Evolutionary conservation across 1,284 basidiomycete species (phyloP), one percentile per base, ranked within the genome.

Genomic region (Leccinum griseonigrum): DNA sequence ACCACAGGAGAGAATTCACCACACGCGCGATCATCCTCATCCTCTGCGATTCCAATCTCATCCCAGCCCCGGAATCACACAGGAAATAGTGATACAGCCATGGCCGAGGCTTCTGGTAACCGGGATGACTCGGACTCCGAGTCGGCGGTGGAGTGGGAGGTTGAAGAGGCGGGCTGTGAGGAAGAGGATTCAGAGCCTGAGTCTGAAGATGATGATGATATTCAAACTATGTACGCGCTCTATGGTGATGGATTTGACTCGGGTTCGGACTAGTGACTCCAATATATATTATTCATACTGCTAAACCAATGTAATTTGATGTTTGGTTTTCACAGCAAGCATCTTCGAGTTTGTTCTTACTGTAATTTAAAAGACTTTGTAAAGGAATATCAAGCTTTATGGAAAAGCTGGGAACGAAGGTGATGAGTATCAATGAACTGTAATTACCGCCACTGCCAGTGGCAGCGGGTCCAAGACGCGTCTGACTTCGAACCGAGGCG

Each of bases 391-490:
- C 80, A 4, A 81, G 87, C 38, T 77, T 98, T 3, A 80, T 95
- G 68, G 78, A 81, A 34, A 79, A 79, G 54, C 75, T 96, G 8
- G 93, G 91, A 1, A 80, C 80, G 63, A 89, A 83, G 69, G 85
- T 83, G n/a, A 83, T 79, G 68, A 84, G 82, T 40, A 87, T 90
- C 62, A 98, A 98, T 84, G 22, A 26, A 26, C 22, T 26, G 22
- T 26, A 26, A 26, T 26, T 26, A 26, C 22, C 22, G 22, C 22
- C 22, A 26, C 22, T 26, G 22, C 22, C 22, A 26, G 22, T 26
- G 22, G 22, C 22, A 26, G 22, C 22, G 22, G 22, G 22, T 26
- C 22, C 22, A 26, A 26, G 22, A 26, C 22, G 22, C 22, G 22
- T 26, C 22, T 26, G 22, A 26, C 22, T 26, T 26, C 22, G 22